phyloP scores from a whole-genome alignment of 2,329 filamentous ascomycete genomes.

The Didymellaceae sp. region DNA sequence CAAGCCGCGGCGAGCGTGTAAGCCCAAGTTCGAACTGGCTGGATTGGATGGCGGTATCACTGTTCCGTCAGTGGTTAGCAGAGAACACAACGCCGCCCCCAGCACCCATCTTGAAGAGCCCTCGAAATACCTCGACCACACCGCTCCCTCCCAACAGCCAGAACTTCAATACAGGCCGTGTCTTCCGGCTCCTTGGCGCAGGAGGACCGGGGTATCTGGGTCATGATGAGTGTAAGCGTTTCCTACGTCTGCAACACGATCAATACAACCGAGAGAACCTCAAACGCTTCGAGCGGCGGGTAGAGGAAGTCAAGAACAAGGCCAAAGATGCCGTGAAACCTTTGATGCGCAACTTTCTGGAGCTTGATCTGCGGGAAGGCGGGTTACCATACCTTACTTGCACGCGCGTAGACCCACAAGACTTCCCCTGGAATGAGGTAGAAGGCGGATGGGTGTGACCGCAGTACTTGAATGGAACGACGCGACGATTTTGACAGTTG shows the following conservation, averaged over 20 bases:
- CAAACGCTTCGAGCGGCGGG: slow-evolving; percentile 80
- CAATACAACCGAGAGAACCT: slow-evolving; percentile 87
- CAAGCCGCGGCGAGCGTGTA: slow-evolving; percentile 80
- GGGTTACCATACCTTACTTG: slow-evolving; percentile 69
- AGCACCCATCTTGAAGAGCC: slow-evolving; percentile 56
- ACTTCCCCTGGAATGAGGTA: slow-evolving; percentile 66
- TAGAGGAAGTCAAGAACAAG: slow-evolving; percentile 87
- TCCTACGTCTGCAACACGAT: slow-evolving; percentile 82
- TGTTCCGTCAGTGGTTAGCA: slow-evolving; percentile 92
- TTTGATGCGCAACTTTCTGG: slow-evolving; percentile 82
- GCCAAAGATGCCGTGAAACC: slow-evolving; percentile 84
- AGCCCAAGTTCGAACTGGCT: slow-evolving; percentile 80
- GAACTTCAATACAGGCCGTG: slow-evolving; percentile 67
- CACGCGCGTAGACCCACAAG: slow-evolving; percentile 65
- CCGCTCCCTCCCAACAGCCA: slow-evolving; percentile 35
- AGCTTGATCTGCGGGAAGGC: slow-evolving; percentile 72
- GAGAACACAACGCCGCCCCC: slow-evolving; percentile 83
- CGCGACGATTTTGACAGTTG: neutral
- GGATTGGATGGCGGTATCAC: slow-evolving; percentile 85
- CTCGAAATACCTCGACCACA: slow-evolving; percentile 29
- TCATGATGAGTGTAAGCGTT: slow-evolving; percentile 89
- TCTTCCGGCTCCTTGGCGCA: slow-evolving; percentile 78
- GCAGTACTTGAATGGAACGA: neutral
- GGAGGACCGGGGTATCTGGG: slow-evolving; percentile 70
- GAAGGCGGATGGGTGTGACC: neutral